These are phyloP conservation scores for Olyra latifolia DNA, from an alignment of 176 grass and related monocot species.

Conservation along the genomic window DNA sequence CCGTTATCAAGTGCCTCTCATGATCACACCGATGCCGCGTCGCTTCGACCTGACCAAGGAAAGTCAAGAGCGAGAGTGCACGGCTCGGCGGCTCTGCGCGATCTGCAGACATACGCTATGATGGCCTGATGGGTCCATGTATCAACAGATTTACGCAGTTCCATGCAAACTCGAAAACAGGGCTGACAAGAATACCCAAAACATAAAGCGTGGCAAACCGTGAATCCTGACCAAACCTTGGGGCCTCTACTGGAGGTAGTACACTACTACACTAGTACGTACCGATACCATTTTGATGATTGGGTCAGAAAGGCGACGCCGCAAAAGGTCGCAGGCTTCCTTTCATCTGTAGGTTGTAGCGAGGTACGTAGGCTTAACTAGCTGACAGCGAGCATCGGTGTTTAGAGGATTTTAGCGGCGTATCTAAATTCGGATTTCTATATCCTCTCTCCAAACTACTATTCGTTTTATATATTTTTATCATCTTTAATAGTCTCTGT, in stretches of 20 bases:
- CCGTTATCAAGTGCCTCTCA: too few species aligned
- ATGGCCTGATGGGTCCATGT: too few species aligned
- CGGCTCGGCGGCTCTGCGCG: too few species aligned
- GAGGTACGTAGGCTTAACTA: not conserved
- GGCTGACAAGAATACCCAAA: not conserved
- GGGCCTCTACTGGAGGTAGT: too few species aligned
- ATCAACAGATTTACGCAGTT: not conserved
- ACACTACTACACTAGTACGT: not conserved
- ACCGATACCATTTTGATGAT: not conserved
- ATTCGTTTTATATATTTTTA: too few species aligned
- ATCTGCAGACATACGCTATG: too few species aligned
- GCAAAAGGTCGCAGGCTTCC: not conserved
- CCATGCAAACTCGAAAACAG: not conserved
- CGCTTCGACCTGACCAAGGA: not conserved
- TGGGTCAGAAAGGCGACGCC: not conserved
- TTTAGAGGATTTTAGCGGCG: too few species aligned
- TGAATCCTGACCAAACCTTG: not conserved
- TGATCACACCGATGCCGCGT: not conserved
- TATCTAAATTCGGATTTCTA: too few species aligned
- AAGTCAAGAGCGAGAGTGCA: not conserved
- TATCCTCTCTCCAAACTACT: too few species aligned
- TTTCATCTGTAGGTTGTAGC: conserved; percentile 3
- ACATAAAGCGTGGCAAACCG: not conserved
- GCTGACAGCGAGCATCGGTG: too few species aligned
- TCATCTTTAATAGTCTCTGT: too few species aligned